These are phyloP conservation scores for Mortierella polycephala DNA, from an alignment of 371 early-diverging fungal species.

Conservation along the genomic window DNA sequence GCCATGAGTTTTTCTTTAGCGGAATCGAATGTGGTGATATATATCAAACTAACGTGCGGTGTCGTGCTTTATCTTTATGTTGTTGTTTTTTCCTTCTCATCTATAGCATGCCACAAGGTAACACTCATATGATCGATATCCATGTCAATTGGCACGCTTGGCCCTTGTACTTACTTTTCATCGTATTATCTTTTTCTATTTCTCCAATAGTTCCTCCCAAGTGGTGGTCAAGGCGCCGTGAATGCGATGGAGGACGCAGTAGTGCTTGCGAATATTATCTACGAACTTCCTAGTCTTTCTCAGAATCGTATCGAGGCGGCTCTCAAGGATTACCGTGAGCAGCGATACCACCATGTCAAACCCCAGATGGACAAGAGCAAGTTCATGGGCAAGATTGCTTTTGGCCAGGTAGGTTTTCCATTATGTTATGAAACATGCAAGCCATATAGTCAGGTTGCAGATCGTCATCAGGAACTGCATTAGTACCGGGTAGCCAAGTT, in stretches of 20 bases:
- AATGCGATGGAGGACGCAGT: background rate
- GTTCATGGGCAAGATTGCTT: background rate
- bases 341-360: background rate
- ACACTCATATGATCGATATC: background rate
- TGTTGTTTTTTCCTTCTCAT: background rate
- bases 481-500: no score
- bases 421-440: background rate
- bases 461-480: no score
- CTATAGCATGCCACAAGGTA: conserved; percentile 1
- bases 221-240: background rate
- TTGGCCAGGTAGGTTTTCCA: background rate
- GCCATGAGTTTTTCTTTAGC: no score
- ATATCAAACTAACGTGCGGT: no score
- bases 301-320: background rate
- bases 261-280: background rate
- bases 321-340: background rate
- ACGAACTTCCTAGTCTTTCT: background rate
- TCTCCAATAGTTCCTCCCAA: background rate
- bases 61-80: background rate
- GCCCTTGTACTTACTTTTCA: background rate
- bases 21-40: no score
- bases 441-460: background rate
- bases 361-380: background rate
- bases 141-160: background rate
- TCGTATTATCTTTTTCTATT: background rate